phyloP scores from a whole-genome alignment of 768 basidiomycete species.

The Wakefieldia striispora region DNA sequence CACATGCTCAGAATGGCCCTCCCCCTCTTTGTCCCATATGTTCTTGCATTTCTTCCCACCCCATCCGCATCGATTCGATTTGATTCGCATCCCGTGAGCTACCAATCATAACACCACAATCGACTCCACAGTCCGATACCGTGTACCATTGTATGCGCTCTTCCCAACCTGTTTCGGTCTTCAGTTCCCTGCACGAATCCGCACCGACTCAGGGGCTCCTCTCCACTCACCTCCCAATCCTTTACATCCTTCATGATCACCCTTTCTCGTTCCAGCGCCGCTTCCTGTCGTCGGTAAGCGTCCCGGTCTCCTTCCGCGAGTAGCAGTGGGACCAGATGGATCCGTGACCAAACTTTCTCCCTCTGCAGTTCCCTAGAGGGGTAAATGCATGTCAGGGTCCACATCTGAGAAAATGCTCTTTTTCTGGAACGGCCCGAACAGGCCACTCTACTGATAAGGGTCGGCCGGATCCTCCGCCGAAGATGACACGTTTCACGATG shows the following conservation, averaged over 20 bases:
- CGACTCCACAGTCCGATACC: conserved; percentile 57
- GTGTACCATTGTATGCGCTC: conserved; percentile 79
- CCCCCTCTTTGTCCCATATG: conserved; percentile 12
- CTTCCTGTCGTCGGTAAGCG: conserved; percentile 74
- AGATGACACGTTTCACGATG: conserved; percentile 65
- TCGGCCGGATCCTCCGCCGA: conserved; percentile 47
- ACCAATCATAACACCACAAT: conserved; percentile 56
- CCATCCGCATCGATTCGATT: too few relatives aligned
- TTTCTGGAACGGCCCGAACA: conserved; percentile 42
- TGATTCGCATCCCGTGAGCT: neutral
- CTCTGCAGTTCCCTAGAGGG: conserved; percentile 82
- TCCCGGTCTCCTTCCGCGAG: conserved; percentile 95
- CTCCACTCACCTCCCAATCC: conserved; percentile 84
- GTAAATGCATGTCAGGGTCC: conserved; percentile 33
- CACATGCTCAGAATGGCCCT: conserved; percentile 16
- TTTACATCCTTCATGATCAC: conserved; percentile 94
- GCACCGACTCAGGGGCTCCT: conserved; percentile 19
- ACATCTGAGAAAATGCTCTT: conserved; percentile 42
- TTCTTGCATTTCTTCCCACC: conserved; percentile 3
- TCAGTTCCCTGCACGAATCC: too few relatives aligned
- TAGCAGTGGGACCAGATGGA: conserved; percentile 88
- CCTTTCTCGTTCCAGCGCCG: conserved; percentile 73
- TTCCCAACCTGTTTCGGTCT: conserved; percentile 72
- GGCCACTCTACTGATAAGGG: conserved; percentile 42
- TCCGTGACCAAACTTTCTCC: conserved; percentile 93